Evolutionary conservation across 75 land plant genomes (phyloP).

Genomic region (Cupressus sempervirens): DNA sequence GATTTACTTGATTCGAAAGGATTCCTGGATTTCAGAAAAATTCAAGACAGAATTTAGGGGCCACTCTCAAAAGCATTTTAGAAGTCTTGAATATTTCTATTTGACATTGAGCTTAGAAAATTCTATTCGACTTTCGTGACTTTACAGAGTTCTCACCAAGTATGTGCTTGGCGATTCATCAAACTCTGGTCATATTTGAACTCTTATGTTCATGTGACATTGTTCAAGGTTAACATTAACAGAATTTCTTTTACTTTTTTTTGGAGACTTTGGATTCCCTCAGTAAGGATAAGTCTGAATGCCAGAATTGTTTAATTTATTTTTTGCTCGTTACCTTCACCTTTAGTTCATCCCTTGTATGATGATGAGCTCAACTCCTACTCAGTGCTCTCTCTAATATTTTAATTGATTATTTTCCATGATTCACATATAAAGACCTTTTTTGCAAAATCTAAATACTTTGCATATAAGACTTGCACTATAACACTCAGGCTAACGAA

Average conservation of each 20-base stretch:
- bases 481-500: neutral
- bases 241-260: neutral
- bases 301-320: neutral
- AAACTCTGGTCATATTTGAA: no score
- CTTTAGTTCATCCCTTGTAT: neutral
- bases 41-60: no score
- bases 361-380: neutral
- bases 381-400: neutral
- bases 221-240: no score
- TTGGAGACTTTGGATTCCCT: neutral
- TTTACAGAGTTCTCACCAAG: neutral
- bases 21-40: neutral
- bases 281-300: neutral
- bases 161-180: no score
- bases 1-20: neutral
- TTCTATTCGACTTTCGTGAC: neutral
- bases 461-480: neutral
- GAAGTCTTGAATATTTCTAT: no score
- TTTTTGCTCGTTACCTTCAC: neutral
- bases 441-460: neutral
- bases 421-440: neutral
- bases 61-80: no score
- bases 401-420: neutral
- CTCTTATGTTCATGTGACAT: no score
- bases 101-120: no score